A percentile compares a stretch with the other conserved stretches of the same genome.
Conservation (phyloP, 495 filamentous ascomycete species). For the Hyaloscypha hepaticicola region DNA sequence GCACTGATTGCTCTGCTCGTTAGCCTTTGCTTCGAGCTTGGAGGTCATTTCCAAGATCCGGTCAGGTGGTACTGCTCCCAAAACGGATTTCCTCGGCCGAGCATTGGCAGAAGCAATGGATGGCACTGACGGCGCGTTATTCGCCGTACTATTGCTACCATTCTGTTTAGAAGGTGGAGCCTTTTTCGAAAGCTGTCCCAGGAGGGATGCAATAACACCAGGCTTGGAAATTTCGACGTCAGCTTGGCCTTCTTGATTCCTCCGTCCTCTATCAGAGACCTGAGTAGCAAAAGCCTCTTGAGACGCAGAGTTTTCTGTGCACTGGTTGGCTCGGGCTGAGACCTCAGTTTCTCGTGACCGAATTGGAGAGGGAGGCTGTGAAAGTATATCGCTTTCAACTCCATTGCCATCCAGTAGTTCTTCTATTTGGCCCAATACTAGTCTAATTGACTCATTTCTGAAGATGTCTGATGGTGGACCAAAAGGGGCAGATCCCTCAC, state of each 20-base stretch:
- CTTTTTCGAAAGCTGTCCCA: background rate
- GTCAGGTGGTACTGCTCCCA: background rate
- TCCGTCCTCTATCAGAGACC: background rate
- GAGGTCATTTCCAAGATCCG: background rate
- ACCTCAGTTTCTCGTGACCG: slow-evolving; percentile 3
- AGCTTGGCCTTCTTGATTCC: background rate
- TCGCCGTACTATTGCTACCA: background rate
- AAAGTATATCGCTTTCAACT: background rate
- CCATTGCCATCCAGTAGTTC: background rate
- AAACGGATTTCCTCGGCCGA: background rate
- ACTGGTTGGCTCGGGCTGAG: background rate
- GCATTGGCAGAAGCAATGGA: background rate
- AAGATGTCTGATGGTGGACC: slow-evolving; percentile 12
- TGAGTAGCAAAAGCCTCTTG: slow-evolving; percentile 21
- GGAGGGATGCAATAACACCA: background rate
- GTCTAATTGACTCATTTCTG: background rate
- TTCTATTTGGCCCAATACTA: background rate
- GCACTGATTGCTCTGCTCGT: background rate
- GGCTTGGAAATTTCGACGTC: background rate
- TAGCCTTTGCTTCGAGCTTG: slow-evolving; percentile 2
- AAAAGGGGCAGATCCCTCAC: slow-evolving; percentile 15
- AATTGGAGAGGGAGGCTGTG: slow-evolving; percentile 14
- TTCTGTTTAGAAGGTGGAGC: background rate
- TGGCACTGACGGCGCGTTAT: background rate
- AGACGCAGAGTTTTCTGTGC: background rate